Conservation (phyloP, 2,329 filamentous ascomycete genomes). For the Ilyonectria destructans region DNA sequence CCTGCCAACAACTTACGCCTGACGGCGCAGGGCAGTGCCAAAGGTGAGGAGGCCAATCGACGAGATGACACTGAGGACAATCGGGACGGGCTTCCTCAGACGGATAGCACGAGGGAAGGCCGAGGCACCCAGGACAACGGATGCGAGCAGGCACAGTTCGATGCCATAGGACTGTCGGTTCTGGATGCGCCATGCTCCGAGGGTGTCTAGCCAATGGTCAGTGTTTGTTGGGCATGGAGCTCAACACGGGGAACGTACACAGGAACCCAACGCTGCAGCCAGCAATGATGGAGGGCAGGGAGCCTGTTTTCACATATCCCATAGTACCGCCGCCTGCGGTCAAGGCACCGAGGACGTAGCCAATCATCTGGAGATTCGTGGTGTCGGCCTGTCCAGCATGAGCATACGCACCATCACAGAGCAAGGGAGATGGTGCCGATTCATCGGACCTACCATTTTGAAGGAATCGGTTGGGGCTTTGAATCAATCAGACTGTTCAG, state of each 20-base stretch:
- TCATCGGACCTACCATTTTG: conserved; percentile 34
- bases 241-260: conserved; percentile 59
- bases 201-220: conserved; percentile 68
- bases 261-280: conserved; percentile 85
- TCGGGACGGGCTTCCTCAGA: conserved; percentile 86
- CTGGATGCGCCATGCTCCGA: conserved; percentile 87
- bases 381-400: conserved; percentile 36
- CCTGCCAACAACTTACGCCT: conserved; percentile 20
- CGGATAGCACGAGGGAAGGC: conserved; percentile 90
- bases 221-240: not conserved
- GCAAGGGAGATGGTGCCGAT: not conserved
- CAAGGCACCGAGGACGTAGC: conserved; percentile 84
- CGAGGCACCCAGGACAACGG: conserved; percentile 85
- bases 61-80: conserved; percentile 84
- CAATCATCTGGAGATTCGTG: conserved; percentile 67
- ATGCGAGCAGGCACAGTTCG: conserved; percentile 91
- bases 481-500: not conserved
- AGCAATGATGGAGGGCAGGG: conserved; percentile 88
- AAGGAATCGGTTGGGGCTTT: not conserved
- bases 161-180: conserved; percentile 84
- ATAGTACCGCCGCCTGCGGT: conserved; percentile 91
- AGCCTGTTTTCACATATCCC: conserved; percentile 89
- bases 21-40: conserved; percentile 76
- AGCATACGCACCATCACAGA: not conserved
- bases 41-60: conserved; percentile 86